phyloP scores from a whole-genome alignment of 345 rosid species.

The Erucastrum elatum region DNA sequence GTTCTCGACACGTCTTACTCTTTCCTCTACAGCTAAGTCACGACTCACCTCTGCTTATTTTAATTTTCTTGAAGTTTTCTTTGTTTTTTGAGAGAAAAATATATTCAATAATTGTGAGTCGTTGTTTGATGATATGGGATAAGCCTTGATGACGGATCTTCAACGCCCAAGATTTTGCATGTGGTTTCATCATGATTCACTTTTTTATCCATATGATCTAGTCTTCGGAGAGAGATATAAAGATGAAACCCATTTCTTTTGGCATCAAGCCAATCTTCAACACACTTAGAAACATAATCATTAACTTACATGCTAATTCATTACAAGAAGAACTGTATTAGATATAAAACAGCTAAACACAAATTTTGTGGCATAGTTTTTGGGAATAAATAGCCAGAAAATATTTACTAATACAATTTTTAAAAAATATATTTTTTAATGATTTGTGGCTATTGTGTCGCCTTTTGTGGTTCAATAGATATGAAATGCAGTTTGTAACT shows the following conservation, averaged over 20 bases:
- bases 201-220: neutral
- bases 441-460: too few species aligned
- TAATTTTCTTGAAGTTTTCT: neutral
- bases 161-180: slow-evolving; percentile 33
- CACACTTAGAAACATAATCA: neutral
- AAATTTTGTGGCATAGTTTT: too few species aligned
- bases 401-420: too few species aligned
- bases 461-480: too few species aligned
- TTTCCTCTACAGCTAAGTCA: slow-evolving; percentile 22
- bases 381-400: too few species aligned
- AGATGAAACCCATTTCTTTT: neutral
- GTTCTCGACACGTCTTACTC: slow-evolving; percentile 33
- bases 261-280: slow-evolving; percentile 6
- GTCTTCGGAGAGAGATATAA: slow-evolving; percentile 3
- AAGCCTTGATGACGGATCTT: slow-evolving; percentile 36
- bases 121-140: neutral
- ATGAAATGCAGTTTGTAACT: too few species aligned
- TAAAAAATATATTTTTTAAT: too few species aligned
- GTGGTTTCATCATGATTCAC: slow-evolving; percentile 29
- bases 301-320: too few species aligned
- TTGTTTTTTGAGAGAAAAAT: neutral
- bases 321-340: too few species aligned
- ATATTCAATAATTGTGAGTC: slow-evolving; percentile 22
- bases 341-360: too few species aligned
- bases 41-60: slow-evolving; percentile 18